These are phyloP conservation scores for Myxozyma nipponensis DNA, from an alignment of 805 yeast species.

Conservation along the genomic window DNA sequence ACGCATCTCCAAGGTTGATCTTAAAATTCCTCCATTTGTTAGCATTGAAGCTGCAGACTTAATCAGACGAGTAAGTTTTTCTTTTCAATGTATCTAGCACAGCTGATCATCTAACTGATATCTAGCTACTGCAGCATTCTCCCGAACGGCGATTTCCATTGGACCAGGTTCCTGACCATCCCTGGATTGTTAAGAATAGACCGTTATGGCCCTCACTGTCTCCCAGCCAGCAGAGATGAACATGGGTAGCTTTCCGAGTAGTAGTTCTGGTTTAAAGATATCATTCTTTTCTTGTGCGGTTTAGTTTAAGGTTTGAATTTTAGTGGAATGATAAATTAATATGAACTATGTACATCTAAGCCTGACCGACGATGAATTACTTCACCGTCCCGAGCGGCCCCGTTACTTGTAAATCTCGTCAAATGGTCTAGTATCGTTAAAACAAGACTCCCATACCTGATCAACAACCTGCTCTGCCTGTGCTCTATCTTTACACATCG, in stretches of 20 bases:
- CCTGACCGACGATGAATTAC: too few relatives aligned
- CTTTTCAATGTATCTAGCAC: background rate
- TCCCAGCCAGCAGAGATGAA: background rate
- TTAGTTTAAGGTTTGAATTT: background rate
- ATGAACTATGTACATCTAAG: too few relatives aligned
- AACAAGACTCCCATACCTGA: conserved; percentile 89
- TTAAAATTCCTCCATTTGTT: conserved; percentile 66
- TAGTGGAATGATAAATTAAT: background rate
- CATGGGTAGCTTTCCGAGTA: too few relatives aligned
- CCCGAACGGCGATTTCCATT: conserved; percentile 65
- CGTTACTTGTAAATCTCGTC: conserved; percentile 71
- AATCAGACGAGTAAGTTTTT: conserved; percentile 43
- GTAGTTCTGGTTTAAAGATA: too few relatives aligned
- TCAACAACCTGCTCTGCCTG: conserved; percentile 78
- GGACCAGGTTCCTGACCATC: conserved; percentile 63
- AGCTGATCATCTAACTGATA: background rate
- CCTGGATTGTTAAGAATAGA: conserved; percentile 73
- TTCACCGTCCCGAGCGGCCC: too few relatives aligned
- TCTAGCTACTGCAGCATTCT: conserved; percentile 56
- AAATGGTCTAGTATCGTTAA: conserved; percentile 92
- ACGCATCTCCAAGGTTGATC: conserved; percentile 72
- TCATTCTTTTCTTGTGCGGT: background rate
- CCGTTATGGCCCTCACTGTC: conserved; percentile 51
- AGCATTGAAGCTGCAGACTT: conserved; percentile 74
- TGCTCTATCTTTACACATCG: conserved; percentile 65